A percentile compares a stretch with the other conserved stretches of the same genome.
phyloP scores from a whole-genome alignment of 805 yeast species.

The Hanseniaspora taiwanica region DNA sequence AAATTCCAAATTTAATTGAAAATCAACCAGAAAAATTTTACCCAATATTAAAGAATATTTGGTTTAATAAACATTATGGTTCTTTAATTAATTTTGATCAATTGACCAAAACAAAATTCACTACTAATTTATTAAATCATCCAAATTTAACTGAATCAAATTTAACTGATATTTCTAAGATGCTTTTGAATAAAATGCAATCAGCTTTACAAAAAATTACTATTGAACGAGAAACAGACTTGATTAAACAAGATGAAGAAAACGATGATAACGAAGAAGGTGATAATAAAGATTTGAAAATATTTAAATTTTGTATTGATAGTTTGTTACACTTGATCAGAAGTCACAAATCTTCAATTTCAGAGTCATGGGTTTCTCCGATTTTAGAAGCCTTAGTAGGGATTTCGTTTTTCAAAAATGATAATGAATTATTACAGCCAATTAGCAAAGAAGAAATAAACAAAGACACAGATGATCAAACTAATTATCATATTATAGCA shows the following conservation, averaged over 20 bases:
- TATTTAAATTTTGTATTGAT: conserved; percentile 44
- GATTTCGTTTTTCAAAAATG: conserved; percentile 21
- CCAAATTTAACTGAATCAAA: conserved; percentile 6
- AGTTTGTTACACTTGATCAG: conserved; percentile 40
- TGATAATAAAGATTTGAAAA: conserved; percentile 9
- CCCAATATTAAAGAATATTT: conserved; percentile 23
- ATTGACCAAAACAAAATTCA: conserved; percentile 59
- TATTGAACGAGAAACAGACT: too few species aligned
- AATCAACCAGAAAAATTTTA: conserved; percentile 25
- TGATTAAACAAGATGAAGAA: too few species aligned
- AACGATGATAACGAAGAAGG: conserved; percentile 4
- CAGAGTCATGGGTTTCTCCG: conserved; percentile 19
- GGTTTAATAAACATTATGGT: conserved; percentile 26
- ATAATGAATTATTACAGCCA: conserved; percentile 6
- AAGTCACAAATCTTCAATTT: conserved; percentile 25
- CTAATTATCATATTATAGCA: conserved; percentile 30
- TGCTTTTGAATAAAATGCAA: conserved; percentile 11
- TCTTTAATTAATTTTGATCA: conserved; percentile 65
- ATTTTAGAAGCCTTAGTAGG: conserved; percentile 21
- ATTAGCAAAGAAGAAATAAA: conserved; percentile 5
- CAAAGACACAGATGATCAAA: conserved; percentile 8
- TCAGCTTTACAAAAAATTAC: conserved; percentile 10
- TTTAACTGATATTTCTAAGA: conserved; percentile 9
- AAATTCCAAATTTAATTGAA: conserved; percentile 28
- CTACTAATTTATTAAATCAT: conserved; percentile 29